A percentile compares a stretch with the other conserved stretches of the same genome.
Conservation (phyloP, 208 protist species). For the Acanthamoeba lenticulata region DNA sequence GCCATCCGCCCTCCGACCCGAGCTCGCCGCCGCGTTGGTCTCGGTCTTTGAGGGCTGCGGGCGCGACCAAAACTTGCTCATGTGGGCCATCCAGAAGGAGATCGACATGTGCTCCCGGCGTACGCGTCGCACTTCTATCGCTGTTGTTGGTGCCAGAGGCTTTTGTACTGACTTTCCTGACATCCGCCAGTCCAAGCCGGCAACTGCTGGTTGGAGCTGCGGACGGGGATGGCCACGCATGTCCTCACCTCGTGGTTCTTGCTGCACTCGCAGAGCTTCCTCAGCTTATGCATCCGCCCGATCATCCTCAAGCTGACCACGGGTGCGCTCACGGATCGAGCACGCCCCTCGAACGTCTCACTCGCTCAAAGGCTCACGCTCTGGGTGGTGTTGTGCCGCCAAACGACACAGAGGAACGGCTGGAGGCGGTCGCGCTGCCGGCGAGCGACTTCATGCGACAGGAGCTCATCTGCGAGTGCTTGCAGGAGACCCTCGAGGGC, state of each 20-base stretch:
- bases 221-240: not conserved
- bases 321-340: no score
- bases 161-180: not conserved
- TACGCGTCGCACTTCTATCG: not conserved
- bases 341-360: not conserved
- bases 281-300: not conserved
- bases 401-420: not conserved
- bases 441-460: not conserved
- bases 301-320: slow-evolving; percentile 4
- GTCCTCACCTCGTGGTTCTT: not conserved
- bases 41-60: not conserved
- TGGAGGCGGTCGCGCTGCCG: not conserved
- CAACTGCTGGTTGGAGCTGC: not conserved
- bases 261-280: not conserved
- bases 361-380: not conserved
- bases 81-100: slow-evolving; percentile 50
- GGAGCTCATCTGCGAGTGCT: slow-evolving; percentile 12
- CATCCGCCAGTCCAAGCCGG: not conserved
- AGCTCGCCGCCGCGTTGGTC: not conserved
- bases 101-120: slow-evolving; percentile 23
- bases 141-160: not conserved
- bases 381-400: not conserved
- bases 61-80: slow-evolving; percentile 11
- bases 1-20: not conserved
- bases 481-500: not conserved